Base-by-base conservation (phyloP, 2,329 filamentous ascomycete genomes). In the Plenodomus lindquistii region DNA sequence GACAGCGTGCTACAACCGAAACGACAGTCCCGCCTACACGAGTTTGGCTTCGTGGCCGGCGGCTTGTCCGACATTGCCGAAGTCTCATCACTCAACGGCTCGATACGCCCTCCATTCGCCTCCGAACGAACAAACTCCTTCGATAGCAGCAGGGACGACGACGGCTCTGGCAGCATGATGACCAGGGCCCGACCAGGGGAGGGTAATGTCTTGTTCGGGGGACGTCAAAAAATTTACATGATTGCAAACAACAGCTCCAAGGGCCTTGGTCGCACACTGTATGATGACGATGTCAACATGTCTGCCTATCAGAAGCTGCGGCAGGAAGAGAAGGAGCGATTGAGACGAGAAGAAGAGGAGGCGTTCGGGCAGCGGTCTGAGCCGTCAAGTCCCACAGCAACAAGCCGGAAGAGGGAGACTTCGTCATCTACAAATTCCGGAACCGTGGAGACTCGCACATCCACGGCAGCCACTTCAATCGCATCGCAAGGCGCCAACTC, bases 171-270 rank as follows among this genome's bases (percentile, higher is more conserved):
- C 1, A 91, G 88, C 70, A 81, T 97, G n/a, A 93, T 97, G 88
- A 87, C 80, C 61, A 82, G 94, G 42, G 79, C 87, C 7, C 87
- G 92, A 60, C 91, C 90, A 0, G 86, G 84, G 1, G 93, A 97
- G 67, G 91, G 93, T 38, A 99, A 97, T 67, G 88, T 89, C 59
- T 74, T 99, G 47, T 99, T 99, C 73, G 94, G 94, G 48, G 94
- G 94, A 15, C 85, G 94, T 37, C 94, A 97, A 70, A 97, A 97
- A 75, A 87, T 97, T 31, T 97, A 95, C 67, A 92, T 91, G 71
- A 89, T 96, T 55, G 80, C 88, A 0, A 73, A 67, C 39, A 67
- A 69, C 35, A 78, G 77, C 2, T 75, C 77, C 27, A 77, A 75
- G 59, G 61, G 73, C 57, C 61, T 73, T 46, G 65, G 74, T n/a